Base-by-base conservation (phyloP, 1,284 basidiomycete species). In the Chondrostereum purpureum region DNA sequence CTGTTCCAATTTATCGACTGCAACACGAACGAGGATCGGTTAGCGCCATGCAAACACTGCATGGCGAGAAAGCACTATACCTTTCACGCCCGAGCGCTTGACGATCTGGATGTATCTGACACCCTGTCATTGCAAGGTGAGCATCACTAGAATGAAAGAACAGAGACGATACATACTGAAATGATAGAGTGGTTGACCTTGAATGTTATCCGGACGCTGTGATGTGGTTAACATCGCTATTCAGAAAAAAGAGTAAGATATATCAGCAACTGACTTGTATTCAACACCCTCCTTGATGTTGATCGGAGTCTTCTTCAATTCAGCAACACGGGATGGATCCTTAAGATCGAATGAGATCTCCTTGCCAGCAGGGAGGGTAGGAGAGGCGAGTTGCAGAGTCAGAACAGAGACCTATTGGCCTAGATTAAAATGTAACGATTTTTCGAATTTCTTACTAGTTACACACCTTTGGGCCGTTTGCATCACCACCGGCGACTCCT, bases 1-100 rank as follows among this genome's bases (percentile, higher is more conserved):
- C 58, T 88, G 78, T 56, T 93, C 90, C 58, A 91, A 62, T 64
- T 87, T 92, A 63, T 92, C 91, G 54, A 92, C 90, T 90, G 57
- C 6, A 39, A 31, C 11, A 44, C 41, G 19, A 39, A 40, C 39
- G 45, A 50, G 55, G 51, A 34, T 22, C 31, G 36, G n/a, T 8
- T 8, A 46, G 34, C 35, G 41, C 43, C 12, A 42, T 27, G 5
- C 31, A 31, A 31, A n/a, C n/a, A 31, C 13, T n/a, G n/a, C n/a
- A n/a, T n/a, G n/a, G n/a, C n/a, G n/a, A 17, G 14, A 46, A 43
- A 42, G 20, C 37, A 56, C 53, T 50, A 50, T n/a, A 86, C 88
- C 83, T 65, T 65, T 78, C 22, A 92, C 44, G 21, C 86, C 83
- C 4, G 78, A 65, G 12, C 84, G 78, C 65, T 91, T 92, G 48